Base-by-base conservation (phyloP, 2,329 filamentous ascomycete species). In the Rhinocladiella mackenziei region DNA sequence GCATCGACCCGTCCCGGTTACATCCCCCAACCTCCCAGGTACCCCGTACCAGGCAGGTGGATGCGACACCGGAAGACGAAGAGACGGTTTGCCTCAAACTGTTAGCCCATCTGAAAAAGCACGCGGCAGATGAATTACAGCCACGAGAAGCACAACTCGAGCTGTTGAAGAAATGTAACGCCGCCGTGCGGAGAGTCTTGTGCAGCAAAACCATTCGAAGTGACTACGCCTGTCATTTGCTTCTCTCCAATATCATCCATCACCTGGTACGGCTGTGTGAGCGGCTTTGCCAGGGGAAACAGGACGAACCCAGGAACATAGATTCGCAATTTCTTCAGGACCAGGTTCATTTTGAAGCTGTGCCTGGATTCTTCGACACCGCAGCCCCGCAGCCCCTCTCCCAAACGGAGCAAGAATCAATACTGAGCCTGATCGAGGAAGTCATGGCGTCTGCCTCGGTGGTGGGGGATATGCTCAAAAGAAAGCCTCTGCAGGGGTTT, bases 1-100 rank as follows among this genome's bases (percentile, higher is more conserved):
- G 32, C 5, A 20, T 43, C 13, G 42, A 50, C 26, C 28, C 38
- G 8, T 38, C 31, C 6, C 34, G 31, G 42, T 20, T 51, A n/a
- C 41, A 42, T n/a, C 41, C 44, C 3, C 41, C 17, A 15, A 14
- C 8, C 11, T 32, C 36, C 31, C 11, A 9, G n/a, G 22, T 20
- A 18, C 34, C 43, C 14, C n/a, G 31, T 26, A 10, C 34, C 22
- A 34, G 31, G 8, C 18, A 18, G 2, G n/a, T n/a, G n/a, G 45
- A 50, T 2, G 7, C 19, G 2, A 15, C 23, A 3, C 30, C 17
- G 10, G 53, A 56, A 26, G 55, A 57, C 30, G 48, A 57, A 22
- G 55, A 57, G 20, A 55, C 51, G 19, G 31, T 51, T 4, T 57
- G 55, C 38, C 51, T 57, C 45, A 56, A 56, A 23, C 35, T 57